Percentiles rank a stretch among this genome's conserved stretches.
These are phyloP conservation scores for Nothopassalora personata DNA, from an alignment of 2,329 filamentous ascomycete genomes.

Conservation along the genomic window DNA sequence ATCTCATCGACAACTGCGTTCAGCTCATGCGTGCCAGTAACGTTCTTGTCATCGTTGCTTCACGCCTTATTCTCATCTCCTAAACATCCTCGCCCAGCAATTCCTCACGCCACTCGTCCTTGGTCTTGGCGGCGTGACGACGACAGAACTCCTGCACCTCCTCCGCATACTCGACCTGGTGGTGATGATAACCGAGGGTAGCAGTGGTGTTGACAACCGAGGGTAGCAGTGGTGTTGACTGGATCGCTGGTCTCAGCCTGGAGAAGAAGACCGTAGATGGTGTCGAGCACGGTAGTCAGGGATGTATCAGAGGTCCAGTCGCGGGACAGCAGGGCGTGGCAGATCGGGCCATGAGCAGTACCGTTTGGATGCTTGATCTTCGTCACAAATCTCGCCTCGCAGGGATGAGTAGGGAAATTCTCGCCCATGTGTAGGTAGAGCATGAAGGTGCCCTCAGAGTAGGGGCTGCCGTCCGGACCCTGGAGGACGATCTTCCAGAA, in stretches of 20 bases:
- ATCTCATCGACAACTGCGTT: too few relatives aligned
- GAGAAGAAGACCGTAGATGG: constrained; percentile 33
- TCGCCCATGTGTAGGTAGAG: constrained; percentile 36
- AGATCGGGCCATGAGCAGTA: constrained; percentile 35
- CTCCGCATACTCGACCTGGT: constrained; percentile 32
- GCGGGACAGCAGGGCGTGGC: constrained; percentile 33
- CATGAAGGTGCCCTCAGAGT: constrained; percentile 32
- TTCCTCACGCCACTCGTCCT: constrained; percentile 27
- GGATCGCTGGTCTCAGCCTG: constrained; percentile 31
- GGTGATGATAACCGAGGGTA: constrained; percentile 32
- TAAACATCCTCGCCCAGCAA: constrained; percentile 11
- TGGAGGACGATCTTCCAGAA: constrained; percentile 40
- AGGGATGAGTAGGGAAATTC: constrained; percentile 34
- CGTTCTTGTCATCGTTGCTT: too few relatives aligned
- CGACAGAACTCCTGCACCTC: constrained; percentile 27
- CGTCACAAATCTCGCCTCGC: constrained; percentile 35
- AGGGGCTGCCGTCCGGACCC: constrained; percentile 31
- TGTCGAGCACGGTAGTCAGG: constrained; percentile 32
- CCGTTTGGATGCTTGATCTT: constrained; percentile 38
- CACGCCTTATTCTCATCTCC: background rate
- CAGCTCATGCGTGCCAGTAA: too few relatives aligned
- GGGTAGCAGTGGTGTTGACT: constrained; percentile 31
- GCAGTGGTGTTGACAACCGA: constrained; percentile 33
- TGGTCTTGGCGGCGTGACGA: constrained; percentile 30
- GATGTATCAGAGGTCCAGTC: constrained; percentile 36